phyloP scores from a whole-genome alignment of 2,329 filamentous ascomycete species.

The Ascocoryne sarcoides region DNA sequence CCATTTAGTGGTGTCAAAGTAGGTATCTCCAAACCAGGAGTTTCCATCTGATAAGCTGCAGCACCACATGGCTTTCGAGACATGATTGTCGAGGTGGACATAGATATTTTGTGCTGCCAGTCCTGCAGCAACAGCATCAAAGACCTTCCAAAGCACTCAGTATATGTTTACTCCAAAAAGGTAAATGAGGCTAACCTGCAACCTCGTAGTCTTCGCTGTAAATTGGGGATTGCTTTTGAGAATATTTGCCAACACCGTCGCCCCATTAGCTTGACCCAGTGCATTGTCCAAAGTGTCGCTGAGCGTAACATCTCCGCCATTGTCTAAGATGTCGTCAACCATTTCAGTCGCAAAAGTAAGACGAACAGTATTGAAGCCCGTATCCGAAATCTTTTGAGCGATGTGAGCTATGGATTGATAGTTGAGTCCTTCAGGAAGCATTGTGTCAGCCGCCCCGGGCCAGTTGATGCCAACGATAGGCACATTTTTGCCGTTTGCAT shows the following conservation, averaged over 20 bases:
- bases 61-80: slow-evolving; percentile 50
- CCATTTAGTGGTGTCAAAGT: slow-evolving; percentile 53
- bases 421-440: slow-evolving; percentile 56
- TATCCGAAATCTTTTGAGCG: slow-evolving; percentile 41
- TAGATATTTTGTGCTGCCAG: slow-evolving; percentile 46
- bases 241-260: slow-evolving; percentile 41
- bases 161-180: neutral
- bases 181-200: slow-evolving; percentile 29
- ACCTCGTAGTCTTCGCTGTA: slow-evolving; percentile 42
- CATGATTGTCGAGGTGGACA: slow-evolving; percentile 52
- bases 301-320: slow-evolving; percentile 39
- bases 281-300: slow-evolving; percentile 36
- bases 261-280: slow-evolving; percentile 44
- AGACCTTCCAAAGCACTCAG: slow-evolving; percentile 36
- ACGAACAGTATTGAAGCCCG: slow-evolving; percentile 54
- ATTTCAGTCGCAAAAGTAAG: slow-evolving; percentile 56
- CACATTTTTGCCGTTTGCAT: slow-evolving; percentile 11
- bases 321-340: slow-evolving; percentile 48
- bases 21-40: slow-evolving; percentile 50
- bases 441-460: slow-evolving; percentile 52
- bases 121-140: slow-evolving; percentile 53
- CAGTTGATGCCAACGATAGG: slow-evolving; percentile 49
- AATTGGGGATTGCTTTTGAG: slow-evolving; percentile 49
- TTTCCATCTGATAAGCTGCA: slow-evolving; percentile 47
- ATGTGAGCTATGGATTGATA: slow-evolving; percentile 48